Evolutionary conservation across 2,329 filamentous ascomycete genomes (phyloP), one percentile per base, ranked within the genome.

Genomic region (Colletotrichum sp.): DNA sequence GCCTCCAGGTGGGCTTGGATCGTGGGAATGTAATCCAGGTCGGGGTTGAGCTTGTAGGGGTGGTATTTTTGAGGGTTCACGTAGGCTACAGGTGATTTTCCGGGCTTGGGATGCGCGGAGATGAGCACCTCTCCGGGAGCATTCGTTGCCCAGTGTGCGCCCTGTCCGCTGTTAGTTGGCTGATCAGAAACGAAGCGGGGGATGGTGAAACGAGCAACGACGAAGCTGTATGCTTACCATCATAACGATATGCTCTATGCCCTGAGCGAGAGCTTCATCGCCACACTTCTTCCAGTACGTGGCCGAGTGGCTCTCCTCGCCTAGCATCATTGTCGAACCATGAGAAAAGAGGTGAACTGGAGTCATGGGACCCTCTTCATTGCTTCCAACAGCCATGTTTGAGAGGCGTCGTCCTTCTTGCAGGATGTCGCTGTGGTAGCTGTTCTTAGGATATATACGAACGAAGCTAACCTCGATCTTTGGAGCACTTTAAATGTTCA

Each of bases 291-390:
- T 92, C 93, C 92, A 94, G 83, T 93, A 94, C 24, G 88, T 86
- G 13, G 92, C 92, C 1, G 91, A 92, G 3, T 85, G 82, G 16
- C 89, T 91, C 79, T 93, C 89, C 80, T 94, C 92, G 44, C 92
- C 92, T 16, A 94, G 84, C 92, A 94, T 94, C 92, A 93, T 93
- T 52, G 92, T 94, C 16, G 92, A 93, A 80, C 93, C 92, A 88
- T 94, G 92, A 4, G 92, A 93, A 83, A 94, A 94, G 84, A 93
- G 91, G 81, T 93, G 90, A 0, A 93, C 91, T 3, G 92, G 92
- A 8, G 91, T 89, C 74, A 76, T 73, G 28, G 59, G 26, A 5
- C 64, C 74, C 48, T 76, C 70, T 24, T 73, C 59, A 36, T 68
- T 65, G 13, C 28, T 52, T 26, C 74, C 74, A 12, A 69, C 22